phyloP scores from a whole-genome alignment of 495 filamentous ascomycete genomes.

The Halenospora varia region DNA sequence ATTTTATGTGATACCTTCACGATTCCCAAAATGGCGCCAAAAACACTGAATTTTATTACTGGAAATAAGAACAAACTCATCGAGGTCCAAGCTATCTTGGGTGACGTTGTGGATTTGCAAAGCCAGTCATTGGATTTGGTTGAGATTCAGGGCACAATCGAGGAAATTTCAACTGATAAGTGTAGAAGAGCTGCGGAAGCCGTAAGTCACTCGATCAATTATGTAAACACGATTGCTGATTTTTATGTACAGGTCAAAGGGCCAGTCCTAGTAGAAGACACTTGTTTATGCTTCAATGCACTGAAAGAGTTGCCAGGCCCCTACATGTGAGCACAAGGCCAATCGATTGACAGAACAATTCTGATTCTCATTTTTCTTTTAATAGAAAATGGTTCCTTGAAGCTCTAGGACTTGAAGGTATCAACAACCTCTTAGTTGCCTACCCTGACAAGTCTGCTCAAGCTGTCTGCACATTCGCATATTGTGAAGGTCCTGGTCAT shows the following conservation, averaged over 20 bases:
- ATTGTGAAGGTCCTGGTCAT: conserved; percentile 77
- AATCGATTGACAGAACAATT: neutral
- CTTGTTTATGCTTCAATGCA: conserved; percentile 87
- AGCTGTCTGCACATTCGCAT: conserved; percentile 95
- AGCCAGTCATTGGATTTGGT: conserved; percentile 73
- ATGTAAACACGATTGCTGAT: neutral
- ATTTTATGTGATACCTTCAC: no score
- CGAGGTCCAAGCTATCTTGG: conserved; percentile 84
- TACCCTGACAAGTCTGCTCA: conserved; percentile 88
- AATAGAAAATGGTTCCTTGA: conserved; percentile 89
- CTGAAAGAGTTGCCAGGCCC: conserved; percentile 88
- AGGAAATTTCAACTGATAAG: conserved; percentile 88
- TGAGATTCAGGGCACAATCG: conserved; percentile 89
- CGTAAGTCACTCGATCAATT: conserved; percentile 34
- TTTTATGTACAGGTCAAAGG: conserved; percentile 59
- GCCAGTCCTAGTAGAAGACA: conserved; percentile 94
- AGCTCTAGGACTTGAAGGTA: conserved; percentile 70
- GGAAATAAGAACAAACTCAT: conserved; percentile 89
- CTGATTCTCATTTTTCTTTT: neutral
- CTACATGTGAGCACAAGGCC: conserved; percentile 68
- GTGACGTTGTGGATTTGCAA: conserved; percentile 64
- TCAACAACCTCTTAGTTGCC: conserved; percentile 87
- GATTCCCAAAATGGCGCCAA: conserved; percentile 27
- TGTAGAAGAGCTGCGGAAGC: conserved; percentile 69
- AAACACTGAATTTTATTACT: conserved; percentile 85